Base-by-base conservation (phyloP, 345 rosid species). In the Noccaea caerulescens region DNA sequence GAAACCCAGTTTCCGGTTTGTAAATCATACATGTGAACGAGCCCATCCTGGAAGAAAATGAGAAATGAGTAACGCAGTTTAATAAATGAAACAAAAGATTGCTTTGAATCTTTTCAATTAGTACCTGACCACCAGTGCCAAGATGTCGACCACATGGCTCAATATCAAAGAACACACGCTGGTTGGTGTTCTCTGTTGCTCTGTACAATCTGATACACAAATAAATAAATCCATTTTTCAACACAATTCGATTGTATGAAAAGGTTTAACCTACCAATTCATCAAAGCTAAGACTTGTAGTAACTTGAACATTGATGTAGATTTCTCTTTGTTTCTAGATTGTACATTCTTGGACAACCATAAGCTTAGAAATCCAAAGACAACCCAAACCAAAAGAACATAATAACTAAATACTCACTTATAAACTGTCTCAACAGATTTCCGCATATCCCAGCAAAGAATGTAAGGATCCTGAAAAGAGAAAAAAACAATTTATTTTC, bases 111-210 rank as follows among this genome's bases (percentile, higher is more conserved):
- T 13, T 8, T 12, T 14, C n/a, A 7, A 34, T 53, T 20, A 53
- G 51, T 76, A 93, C 97, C 97, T 94, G 87, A 69, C 99, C 99
- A 58, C 99, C 99, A 0, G 97, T 89, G 42, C 84, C 97, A 38
- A 94, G 96, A 83, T 91, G 79, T 62, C 84, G 81, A 34, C 99
- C 95, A 66, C 56, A 67, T 43, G 93, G 86, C 50, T 91, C 99
- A 66, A 91, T 80, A 76, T 94, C 99, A 82, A 94, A 94, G 53
- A 73, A 79, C 70, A 94, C 88, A 30, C 98, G 87, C 76, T 94
- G 99, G 84, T 91, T 94, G 62, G 99, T 91, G 69, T 80, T 76
- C 65, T 85, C 95, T 7, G 93, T 60, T 67, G 90, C 93, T 80
- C 99, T 82, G 76, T 91, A 94, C 49, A 94, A 71, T 86, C 98